Evolutionary conservation across 495 filamentous ascomycete genomes (phyloP).

Genomic region (Tuber calosporum): DNA sequence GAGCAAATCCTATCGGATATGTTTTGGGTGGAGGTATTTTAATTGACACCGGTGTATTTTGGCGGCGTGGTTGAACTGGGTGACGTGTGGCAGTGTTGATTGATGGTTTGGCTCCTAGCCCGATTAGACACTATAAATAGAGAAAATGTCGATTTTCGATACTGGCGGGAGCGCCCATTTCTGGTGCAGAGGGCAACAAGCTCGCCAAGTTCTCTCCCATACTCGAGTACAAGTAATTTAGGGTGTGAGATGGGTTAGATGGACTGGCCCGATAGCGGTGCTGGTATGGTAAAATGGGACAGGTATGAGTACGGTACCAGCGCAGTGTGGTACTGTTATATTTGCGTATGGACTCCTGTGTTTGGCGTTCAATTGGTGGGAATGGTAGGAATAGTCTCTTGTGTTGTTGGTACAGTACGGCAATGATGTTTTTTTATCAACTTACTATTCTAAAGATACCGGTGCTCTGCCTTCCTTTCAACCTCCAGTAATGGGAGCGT

Average conservation of each 20-base stretch:
- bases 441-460: conserved; percentile 1
- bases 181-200: neutral
- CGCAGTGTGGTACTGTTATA: neutral
- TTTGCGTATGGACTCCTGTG: neutral
- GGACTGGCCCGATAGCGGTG: neutral
- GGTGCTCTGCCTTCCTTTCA: neutral
- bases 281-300: neutral
- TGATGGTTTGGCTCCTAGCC: neutral
- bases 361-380: neutral
- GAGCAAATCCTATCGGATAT: neutral
- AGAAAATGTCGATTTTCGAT: neutral
- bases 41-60: neutral
- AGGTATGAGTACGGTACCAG: neutral
- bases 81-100: conserved; percentile 4
- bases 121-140: neutral
- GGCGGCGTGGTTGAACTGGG: neutral
- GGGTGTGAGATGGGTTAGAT: neutral
- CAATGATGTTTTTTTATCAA: neutral
- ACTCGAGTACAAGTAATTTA: too few species aligned
- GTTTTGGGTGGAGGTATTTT: neutral
- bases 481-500: neutral
- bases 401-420: neutral
- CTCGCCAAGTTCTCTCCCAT: neutral
- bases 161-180: neutral
- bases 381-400: neutral